Evolutionary conservation across 352 stramenopile genomes (phyloP).

Genomic region (Vaucheria bursata): DNA sequence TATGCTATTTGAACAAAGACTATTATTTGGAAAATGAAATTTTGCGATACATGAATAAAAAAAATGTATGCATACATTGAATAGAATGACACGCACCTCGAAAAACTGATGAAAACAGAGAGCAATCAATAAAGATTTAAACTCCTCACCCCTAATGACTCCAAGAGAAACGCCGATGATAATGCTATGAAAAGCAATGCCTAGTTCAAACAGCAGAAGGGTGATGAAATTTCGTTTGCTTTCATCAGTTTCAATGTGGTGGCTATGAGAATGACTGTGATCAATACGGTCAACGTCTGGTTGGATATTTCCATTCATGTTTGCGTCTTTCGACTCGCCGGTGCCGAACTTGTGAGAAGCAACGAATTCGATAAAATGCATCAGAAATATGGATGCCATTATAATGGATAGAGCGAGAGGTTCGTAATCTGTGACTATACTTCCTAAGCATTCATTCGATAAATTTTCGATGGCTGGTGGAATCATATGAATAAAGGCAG

Average conservation of each 20-base stretch:
- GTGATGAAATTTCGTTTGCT: neutral
- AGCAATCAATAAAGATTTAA: neutral
- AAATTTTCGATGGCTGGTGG: neutral
- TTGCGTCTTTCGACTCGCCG: neutral
- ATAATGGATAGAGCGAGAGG: neutral
- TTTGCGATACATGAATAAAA: no score
- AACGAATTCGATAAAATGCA: slow-evolving; percentile 4
- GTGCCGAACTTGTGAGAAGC: neutral
- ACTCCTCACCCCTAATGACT: neutral
- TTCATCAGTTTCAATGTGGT: neutral
- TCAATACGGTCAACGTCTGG: neutral
- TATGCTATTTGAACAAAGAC: no score
- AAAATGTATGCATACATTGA: no score
- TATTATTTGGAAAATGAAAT: no score
- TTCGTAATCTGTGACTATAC: neutral
- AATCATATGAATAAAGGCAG: slow-evolving; percentile 6
- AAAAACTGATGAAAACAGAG: slow-evolving; percentile 6
- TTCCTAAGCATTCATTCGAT: neutral
- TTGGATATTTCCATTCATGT: neutral
- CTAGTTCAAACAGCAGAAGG: neutral
- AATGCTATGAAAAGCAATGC: neutral
- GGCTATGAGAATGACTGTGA: neutral
- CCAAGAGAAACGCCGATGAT: neutral
- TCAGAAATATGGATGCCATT: neutral
- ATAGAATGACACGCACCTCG: slow-evolving; percentile 4